phyloP scores from a whole-genome alignment of 768 basidiomycete species.

The Mycena haematopus region DNA sequence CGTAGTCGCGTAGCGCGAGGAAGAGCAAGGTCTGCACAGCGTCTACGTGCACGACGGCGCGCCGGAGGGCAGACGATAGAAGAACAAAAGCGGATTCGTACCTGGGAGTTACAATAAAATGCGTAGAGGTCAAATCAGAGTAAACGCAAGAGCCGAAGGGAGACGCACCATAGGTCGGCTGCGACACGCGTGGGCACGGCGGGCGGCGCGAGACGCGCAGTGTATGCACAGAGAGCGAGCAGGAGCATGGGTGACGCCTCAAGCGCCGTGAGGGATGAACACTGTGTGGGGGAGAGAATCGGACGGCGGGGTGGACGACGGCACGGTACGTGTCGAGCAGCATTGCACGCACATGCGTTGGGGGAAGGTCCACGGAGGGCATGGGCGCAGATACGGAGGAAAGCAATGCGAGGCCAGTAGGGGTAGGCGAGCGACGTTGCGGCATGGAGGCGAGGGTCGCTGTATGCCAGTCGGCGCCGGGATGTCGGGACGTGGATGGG shows the following conservation, averaged over 20 bases:
- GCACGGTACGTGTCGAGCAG: constrained; percentile 36
- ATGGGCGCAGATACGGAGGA: constrained; percentile 14
- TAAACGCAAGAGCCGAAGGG: too few species aligned
- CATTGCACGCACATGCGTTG: constrained; percentile 33
- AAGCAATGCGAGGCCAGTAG: constrained; percentile 16
- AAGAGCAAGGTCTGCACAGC: constrained; percentile 36
- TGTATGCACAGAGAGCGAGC: constrained; percentile 39
- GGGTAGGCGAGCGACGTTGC: constrained; percentile 9
- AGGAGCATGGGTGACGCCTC: constrained; percentile 32
- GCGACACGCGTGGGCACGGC: constrained; percentile 31
- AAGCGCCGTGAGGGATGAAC: constrained; percentile 5
- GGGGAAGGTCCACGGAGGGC: constrained; percentile 34
- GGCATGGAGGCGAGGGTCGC: constrained; percentile 15
- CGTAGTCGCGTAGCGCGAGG: constrained; percentile 36
- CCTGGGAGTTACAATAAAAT: not conserved
- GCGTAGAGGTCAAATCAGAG: too few species aligned
- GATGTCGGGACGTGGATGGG: constrained; percentile 1
- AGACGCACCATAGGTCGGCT: constrained; percentile 38
- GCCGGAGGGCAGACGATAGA: constrained; percentile 7
- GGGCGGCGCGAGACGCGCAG: constrained; percentile 30
- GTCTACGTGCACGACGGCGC: constrained; percentile 25
- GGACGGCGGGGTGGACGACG: constrained; percentile 35
- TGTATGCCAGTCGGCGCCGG: constrained; percentile 23
- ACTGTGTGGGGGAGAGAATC: constrained; percentile 29
- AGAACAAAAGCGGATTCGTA: constrained; percentile 18